Evolutionary conservation across 306 rosid species (phyloP).

Genomic region (Datisca glomerata): DNA sequence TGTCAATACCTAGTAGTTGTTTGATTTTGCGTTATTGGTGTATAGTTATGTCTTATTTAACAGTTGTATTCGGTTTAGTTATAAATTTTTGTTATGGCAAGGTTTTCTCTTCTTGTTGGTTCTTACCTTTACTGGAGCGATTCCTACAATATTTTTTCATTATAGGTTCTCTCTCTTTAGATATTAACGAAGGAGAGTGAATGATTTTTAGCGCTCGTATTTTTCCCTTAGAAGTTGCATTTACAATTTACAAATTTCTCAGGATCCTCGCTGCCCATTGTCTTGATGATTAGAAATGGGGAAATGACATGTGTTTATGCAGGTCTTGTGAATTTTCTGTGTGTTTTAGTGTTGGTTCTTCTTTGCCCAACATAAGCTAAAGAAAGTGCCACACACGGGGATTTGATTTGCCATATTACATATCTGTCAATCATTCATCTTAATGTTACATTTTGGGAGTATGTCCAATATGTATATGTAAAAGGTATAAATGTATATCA

Average conservation of each 20-base stretch:
- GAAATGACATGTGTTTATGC: no score
- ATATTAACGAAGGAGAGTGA: slow-evolving; percentile 51
- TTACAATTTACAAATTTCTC: background rate
- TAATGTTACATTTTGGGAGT: no score
- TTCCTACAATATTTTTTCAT: slow-evolving; percentile 53
- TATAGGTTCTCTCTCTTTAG: slow-evolving; percentile 49
- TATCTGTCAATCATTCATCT: no score
- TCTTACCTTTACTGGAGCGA: slow-evolving; percentile 60
- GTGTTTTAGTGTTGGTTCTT: background rate
- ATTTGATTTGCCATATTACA: no score
- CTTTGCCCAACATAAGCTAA: background rate
- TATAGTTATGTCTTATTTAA: background rate
- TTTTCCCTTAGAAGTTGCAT: background rate
- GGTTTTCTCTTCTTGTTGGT: slow-evolving; percentile 48
- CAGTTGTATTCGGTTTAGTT: slow-evolving; percentile 2
- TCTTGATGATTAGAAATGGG: no score
- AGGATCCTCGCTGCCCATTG: background rate
- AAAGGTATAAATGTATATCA: no score
- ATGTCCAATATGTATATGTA: no score
- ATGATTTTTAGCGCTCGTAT: slow-evolving; percentile 19
- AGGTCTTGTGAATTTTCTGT: background rate
- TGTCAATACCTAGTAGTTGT: no score
- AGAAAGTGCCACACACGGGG: background rate
- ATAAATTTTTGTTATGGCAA: slow-evolving; percentile 27
- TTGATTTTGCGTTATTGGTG: no score